Conservation (phyloP, 805 yeast genomes). For the Teunomyces cretensis region DNA sequence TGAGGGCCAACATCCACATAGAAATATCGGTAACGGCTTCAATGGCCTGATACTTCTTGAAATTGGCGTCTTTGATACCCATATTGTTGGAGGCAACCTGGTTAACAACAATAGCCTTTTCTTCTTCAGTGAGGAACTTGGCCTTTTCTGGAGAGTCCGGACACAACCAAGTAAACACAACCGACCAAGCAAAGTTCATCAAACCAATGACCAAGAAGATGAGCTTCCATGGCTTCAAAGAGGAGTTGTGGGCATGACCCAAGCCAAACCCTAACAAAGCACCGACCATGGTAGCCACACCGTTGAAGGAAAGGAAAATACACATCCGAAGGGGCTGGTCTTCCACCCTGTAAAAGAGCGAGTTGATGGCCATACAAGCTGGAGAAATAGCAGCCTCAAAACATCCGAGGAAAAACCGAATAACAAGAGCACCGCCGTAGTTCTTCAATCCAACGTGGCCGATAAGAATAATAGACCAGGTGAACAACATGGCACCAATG, state of each 20-base stretch:
- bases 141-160: slow-evolving; percentile 49
- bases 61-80: slow-evolving; percentile 50
- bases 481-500: slow-evolving; percentile 44
- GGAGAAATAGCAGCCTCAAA: slow-evolving; percentile 59
- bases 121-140: slow-evolving; percentile 39
- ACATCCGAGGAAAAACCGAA: slow-evolving; percentile 51
- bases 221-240: slow-evolving; percentile 57
- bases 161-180: slow-evolving; percentile 38
- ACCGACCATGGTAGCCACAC: slow-evolving; percentile 53
- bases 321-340: slow-evolving; percentile 56
- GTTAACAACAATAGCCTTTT: slow-evolving; percentile 41
- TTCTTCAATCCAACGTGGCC: slow-evolving; percentile 49
- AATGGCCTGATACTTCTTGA: slow-evolving; percentile 49
- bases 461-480: slow-evolving; percentile 56
- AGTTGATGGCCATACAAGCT: slow-evolving; percentile 54
- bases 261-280: slow-evolving; percentile 46
- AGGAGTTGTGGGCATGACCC: slow-evolving; percentile 42
- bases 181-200: slow-evolving; percentile 50
- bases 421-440: slow-evolving; percentile 55
- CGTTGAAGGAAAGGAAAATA: slow-evolving; percentile 56
- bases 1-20: slow-evolving; percentile 18
- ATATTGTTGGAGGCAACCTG: slow-evolving; percentile 50
- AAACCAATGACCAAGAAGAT: slow-evolving; percentile 58
- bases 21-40: slow-evolving; percentile 14
- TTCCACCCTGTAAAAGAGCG: slow-evolving; percentile 58